phyloP scores from a whole-genome alignment of 73 alveolate genomes.

The Uronychia binucleata region DNA sequence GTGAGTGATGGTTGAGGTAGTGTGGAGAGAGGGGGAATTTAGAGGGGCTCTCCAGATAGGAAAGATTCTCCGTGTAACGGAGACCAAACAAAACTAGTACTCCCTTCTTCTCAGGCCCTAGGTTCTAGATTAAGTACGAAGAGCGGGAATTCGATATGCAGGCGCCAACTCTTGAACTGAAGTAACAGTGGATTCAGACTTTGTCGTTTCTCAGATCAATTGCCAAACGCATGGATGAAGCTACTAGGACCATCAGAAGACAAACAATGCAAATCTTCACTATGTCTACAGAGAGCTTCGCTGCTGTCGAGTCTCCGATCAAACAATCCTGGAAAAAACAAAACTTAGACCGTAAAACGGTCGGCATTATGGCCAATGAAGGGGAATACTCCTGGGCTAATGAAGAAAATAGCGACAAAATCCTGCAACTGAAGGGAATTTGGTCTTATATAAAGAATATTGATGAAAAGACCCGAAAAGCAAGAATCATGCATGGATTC shows the following conservation, averaged over 20 bases:
- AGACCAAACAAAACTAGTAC: background rate
- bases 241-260: conserved; percentile 2
- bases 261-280: conserved; percentile 23
- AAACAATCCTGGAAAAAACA: conserved; percentile 27
- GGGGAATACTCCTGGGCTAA: conserved; percentile 12
- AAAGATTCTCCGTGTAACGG: background rate
- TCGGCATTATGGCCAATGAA: conserved; percentile 9
- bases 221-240: conserved; percentile 36
- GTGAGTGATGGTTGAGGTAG: conserved; percentile 11
- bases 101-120: background rate
- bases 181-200: conserved; percentile 65
- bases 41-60: background rate
- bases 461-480: conserved; percentile 56
- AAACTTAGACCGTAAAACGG: conserved; percentile 6
- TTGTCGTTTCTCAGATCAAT: conserved; percentile 33
- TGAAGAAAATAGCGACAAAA: conserved; percentile 34
- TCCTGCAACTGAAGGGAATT: conserved; percentile 63
- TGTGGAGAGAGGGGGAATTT: background rate
- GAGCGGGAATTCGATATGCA: conserved; percentile 59
- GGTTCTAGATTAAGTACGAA: conserved; percentile 19
- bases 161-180: conserved; percentile 57
- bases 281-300: conserved; percentile 36
- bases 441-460: conserved; percentile 52
- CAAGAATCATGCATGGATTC: conserved; percentile 76
- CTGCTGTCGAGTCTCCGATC: background rate